Evolutionary conservation across 2,329 filamentous ascomycete species (phyloP).

Genomic region (Talaromyces sp.): DNA sequence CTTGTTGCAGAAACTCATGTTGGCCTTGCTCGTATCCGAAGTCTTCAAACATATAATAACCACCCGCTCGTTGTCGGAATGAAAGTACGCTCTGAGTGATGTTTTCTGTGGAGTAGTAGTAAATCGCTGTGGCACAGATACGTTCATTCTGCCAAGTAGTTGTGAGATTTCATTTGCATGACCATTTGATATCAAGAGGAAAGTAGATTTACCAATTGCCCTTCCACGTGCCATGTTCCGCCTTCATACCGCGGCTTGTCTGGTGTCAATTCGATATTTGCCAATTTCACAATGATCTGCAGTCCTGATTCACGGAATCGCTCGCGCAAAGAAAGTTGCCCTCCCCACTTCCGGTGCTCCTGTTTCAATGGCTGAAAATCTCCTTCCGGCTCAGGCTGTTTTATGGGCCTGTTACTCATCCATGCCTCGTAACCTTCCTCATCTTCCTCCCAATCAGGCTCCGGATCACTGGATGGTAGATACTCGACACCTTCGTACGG

Average conservation of each 20-base stretch:
- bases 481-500: slow-evolving; percentile 27
- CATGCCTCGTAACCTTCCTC: slow-evolving; percentile 21
- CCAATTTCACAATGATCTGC: slow-evolving; percentile 61
- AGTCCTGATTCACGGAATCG: slow-evolving; percentile 42
- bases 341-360: slow-evolving; percentile 7
- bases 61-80: slow-evolving; percentile 42
- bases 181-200: too few relatives aligned
- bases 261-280: slow-evolving; percentile 55
- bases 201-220: slow-evolving; percentile 21
- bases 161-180: neutral
- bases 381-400: slow-evolving; percentile 20
- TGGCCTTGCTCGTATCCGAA: slow-evolving; percentile 22
- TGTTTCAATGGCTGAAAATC: neutral
- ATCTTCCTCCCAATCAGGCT: slow-evolving; percentile 14
- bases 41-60: neutral
- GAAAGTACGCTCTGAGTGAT: slow-evolving; percentile 49
- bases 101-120: slow-evolving; percentile 59
- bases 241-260: slow-evolving; percentile 49
- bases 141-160: slow-evolving; percentile 52
- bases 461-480: neutral
- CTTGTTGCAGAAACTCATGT: slow-evolving; percentile 24
- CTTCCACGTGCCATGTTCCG: slow-evolving; percentile 47
- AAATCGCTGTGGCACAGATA: slow-evolving; percentile 60
- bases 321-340: slow-evolving; percentile 18
- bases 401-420: slow-evolving; percentile 18